Conservation (phyloP, 805 yeast genomes). For the Pichia kluyveri region DNA sequence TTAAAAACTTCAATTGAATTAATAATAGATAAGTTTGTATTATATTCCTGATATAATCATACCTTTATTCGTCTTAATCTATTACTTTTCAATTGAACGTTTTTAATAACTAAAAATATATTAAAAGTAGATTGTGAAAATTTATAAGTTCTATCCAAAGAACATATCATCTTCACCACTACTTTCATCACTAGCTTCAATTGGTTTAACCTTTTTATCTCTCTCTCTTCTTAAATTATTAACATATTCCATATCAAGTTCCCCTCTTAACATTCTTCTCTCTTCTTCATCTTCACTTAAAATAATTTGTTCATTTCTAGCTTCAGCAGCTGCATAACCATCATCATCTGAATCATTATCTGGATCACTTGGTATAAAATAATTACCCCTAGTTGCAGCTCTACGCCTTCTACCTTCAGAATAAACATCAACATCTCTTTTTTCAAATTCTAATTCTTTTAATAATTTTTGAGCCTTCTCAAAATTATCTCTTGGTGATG, state of each 20-base stretch:
- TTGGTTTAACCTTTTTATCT: neutral
- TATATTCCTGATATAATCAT: no score
- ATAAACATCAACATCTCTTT: conserved; percentile 7
- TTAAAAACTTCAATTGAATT: no score
- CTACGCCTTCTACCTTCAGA: conserved; percentile 4
- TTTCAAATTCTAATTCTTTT: conserved; percentile 12
- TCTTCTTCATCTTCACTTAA: conserved; percentile 15
- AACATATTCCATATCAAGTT: conserved; percentile 6
- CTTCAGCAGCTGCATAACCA: conserved; percentile 13
- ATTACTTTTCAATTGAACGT: no score
- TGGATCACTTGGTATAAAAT: conserved; percentile 59
- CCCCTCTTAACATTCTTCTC: conserved; percentile 10
- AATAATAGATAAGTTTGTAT: no score
- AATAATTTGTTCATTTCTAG: conserved; percentile 9
- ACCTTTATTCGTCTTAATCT: no score
- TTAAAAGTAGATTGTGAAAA: no score
- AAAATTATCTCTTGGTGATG: neutral
- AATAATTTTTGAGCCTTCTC: conserved; percentile 5
- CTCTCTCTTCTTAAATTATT: conserved; percentile 1
- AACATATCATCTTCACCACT: conserved; percentile 4
- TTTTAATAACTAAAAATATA: no score
- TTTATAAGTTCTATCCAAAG: neutral
- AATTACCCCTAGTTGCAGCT: conserved; percentile 45
- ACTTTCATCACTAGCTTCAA: conserved; percentile 1
- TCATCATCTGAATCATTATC: conserved; percentile 40